Base-by-base conservation (phyloP, 176 grass and related monocot species). In the Musa acuminata region DNA sequence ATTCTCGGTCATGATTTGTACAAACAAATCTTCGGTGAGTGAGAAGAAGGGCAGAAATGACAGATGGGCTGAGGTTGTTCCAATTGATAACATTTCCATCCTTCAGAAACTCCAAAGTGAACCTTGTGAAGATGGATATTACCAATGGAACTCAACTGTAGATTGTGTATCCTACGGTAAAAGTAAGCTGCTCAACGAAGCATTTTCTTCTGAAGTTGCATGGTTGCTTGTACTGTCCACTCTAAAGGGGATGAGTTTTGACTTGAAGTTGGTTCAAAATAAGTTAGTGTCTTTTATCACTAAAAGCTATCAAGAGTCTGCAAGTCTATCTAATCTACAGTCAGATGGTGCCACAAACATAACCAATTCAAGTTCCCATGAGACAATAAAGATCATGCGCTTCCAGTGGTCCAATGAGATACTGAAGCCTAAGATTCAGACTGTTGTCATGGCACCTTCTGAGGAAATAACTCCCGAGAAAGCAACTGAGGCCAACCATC, bases 231-330 rank as follows among this genome's bases (percentile, higher is more conserved):
- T 88, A 80, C 55, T 97, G 51, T 97, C 93, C 62, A 84, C 53
- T 80, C 73, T 90, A 54, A 86, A 79, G 62, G 79, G 81, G 84
- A 87, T 90, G 85, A 88, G 83, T 65, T 87, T 92, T 80, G 87
- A 52, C 73, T 78, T 97, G 53, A 97, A 87, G 83, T 53, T 85
- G 51, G 79, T 87, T 43, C 53, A 88, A 51, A 71, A 80, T n/a
- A 83, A 86, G 64, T 83, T 97, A 67, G 73, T 97, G 72, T 90
- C 77, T 72, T 78, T 79, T 69, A 78, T 90, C 55, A 55, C 74
- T 55, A 71, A 88, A 77, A 55, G 78, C 51, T 77, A 88, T 69
- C 75, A 75, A 77, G 51, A 25, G 10, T 49, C 29, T 51, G 7
- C 53, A 8, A 49, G 29, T 64, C 60, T 76, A 29, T 55, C 78